Conservation (phyloP, 805 yeast species). For the Metschnikowia sp. region DNA sequence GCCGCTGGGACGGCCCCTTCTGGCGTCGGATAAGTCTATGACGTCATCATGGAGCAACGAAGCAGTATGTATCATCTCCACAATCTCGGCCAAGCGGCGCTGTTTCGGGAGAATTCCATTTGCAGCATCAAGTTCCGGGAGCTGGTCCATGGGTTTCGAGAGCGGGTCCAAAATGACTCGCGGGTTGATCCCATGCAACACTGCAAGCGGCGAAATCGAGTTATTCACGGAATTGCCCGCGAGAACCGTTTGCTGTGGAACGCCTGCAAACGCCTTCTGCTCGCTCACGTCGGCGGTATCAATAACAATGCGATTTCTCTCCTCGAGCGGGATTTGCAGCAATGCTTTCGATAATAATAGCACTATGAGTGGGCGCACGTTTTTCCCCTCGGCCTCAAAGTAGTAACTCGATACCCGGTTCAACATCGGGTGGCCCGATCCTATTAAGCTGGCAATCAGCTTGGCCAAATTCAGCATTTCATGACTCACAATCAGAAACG, state of each 20-base stretch:
- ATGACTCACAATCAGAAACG: constrained; percentile 83
- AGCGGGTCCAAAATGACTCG: constrained; percentile 75
- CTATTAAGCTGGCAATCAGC: constrained; percentile 81
- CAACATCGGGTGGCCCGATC: constrained; percentile 90
- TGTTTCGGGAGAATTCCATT: constrained; percentile 92
- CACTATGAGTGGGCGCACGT: constrained; percentile 88
- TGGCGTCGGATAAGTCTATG: constrained; percentile 81
- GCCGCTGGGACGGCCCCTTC: constrained; percentile 89
- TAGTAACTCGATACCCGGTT: constrained; percentile 92
- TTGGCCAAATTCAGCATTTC: constrained; percentile 89
- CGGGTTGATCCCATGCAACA: constrained; percentile 91
- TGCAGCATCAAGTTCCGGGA: constrained; percentile 55
- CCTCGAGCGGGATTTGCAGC: constrained; percentile 63
- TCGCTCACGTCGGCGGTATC: constrained; percentile 65
- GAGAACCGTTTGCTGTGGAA: constrained; percentile 50
- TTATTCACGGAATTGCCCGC: constrained; percentile 60
- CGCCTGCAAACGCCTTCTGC: constrained; percentile 60
- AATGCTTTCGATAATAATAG: constrained; percentile 79
- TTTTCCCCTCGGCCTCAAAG: constrained; percentile 95
- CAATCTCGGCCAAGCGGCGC: constrained; percentile 92
- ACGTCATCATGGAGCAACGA: constrained; percentile 95
- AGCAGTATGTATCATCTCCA: constrained; percentile 98
- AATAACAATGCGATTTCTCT: constrained; percentile 61
- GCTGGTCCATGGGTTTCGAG: constrained; percentile 70
- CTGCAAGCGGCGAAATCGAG: constrained; percentile 74